Evolutionary conservation across 495 filamentous ascomycete species (phyloP).

Genomic region (Hyaloscypha finlandica): DNA sequence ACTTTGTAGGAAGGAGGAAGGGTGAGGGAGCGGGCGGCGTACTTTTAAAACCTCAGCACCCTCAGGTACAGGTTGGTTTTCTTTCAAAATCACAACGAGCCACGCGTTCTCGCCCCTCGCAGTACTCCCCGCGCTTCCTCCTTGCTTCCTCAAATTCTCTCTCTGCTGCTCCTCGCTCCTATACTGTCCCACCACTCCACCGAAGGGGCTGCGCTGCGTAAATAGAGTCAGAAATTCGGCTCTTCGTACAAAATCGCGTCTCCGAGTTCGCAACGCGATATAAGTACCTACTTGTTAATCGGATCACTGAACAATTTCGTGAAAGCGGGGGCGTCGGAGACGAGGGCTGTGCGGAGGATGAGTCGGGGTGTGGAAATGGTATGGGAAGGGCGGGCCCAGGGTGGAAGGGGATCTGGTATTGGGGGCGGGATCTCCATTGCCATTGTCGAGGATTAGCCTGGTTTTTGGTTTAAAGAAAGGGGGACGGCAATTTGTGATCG

Average conservation of each 20-base stretch:
- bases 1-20: too few relatives aligned
- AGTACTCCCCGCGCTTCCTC: neutral
- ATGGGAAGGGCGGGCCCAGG: conserved; percentile 17
- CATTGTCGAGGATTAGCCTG: neutral
- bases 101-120: conserved; percentile 20
- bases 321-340: conserved; percentile 10
- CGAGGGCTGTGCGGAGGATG: conserved; percentile 12
- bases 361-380: conserved; percentile 16
- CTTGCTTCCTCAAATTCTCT: neutral
- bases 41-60: too few relatives aligned
- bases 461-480: too few relatives aligned
- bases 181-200: conserved; percentile 10
- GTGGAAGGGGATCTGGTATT: conserved; percentile 17
- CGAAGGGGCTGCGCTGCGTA: conserved; percentile 6
- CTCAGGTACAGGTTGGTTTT: too few relatives aligned
- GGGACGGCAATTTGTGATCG: too few relatives aligned
- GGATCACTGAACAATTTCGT: neutral
- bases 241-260: too few relatives aligned
- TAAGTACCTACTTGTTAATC: neutral
- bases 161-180: conserved; percentile 1
- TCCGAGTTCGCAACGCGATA: too few relatives aligned
- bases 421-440: neutral
- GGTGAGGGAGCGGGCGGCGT: too few relatives aligned
- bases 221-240: too few relatives aligned
- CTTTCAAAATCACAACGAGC: conserved; percentile 4